Conservation (phyloP, 1,284 basidiomycete genomes). For the Boletus mariae region DNA sequence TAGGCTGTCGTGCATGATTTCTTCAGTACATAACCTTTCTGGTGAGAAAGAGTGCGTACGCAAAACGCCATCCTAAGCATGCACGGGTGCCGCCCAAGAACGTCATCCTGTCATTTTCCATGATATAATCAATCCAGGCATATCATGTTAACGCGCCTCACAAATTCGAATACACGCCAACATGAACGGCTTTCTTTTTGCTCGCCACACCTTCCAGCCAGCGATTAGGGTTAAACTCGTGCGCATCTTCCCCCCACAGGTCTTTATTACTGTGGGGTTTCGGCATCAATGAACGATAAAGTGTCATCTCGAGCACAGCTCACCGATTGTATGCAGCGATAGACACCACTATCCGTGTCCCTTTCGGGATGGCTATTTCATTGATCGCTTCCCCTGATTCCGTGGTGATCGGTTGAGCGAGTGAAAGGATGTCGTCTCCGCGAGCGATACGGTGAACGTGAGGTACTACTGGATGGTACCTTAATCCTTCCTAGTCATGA, state of each 20-base stretch:
- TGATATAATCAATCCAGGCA: no score
- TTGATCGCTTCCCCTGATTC: conserved; percentile 34
- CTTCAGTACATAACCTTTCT: neutral
- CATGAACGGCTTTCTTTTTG: conserved; percentile 35
- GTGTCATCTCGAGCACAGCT: neutral
- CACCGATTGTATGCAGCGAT: conserved; percentile 39
- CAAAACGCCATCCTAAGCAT: conserved; percentile 53
- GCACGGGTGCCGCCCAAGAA: conserved; percentile 43
- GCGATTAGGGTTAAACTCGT: conserved; percentile 49
- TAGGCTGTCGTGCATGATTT: conserved; percentile 26
- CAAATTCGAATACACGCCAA: conserved; percentile 53
- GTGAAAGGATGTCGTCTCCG: conserved; percentile 42
- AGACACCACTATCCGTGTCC: conserved; percentile 34
- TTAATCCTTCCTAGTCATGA: no score
- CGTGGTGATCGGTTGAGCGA: conserved; percentile 39
- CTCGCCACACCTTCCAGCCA: conserved; percentile 38
- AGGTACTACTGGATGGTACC: no score
- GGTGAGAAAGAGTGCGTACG: conserved; percentile 2
- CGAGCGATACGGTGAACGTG: conserved; percentile 30
- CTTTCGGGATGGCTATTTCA: conserved; percentile 35
- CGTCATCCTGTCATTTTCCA: conserved; percentile 34
- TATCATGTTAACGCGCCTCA: conserved; percentile 26
- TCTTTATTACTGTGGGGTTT: conserved; percentile 35
- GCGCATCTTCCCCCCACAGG: conserved; percentile 49
- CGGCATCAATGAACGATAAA: neutral